Base-by-base conservation (phyloP, 1,284 basidiomycete genomes). In the Rhodotorula sp. region DNA sequence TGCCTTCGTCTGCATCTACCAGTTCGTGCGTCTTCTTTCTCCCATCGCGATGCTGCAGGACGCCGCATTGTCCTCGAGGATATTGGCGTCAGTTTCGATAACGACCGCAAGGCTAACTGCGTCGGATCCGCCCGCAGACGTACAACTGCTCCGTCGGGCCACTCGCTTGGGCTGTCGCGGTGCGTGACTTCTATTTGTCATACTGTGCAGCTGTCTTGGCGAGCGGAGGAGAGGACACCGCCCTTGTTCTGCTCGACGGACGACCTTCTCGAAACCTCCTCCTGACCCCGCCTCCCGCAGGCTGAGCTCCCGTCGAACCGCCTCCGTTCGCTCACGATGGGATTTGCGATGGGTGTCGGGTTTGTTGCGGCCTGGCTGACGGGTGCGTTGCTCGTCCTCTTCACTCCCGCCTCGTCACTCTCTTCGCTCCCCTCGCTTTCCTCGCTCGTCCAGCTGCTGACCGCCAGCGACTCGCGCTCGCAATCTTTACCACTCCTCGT, bases 1-100 rank as follows among this genome's bases (percentile, higher is more conserved):
- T 8, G 76, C 72, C 3, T 63, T 77, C 51, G 70, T 76, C 22
- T 74, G 74, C 63, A 53, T 76, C 25, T 77, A 66, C 60, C 58
- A 66, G 51, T 70, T 61, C 22, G 65, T 63, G 22, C 36, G 61
- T 50, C 41, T 21, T 19, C 37, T 44, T 41, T 8, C 15, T n/a
- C n/a, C n/a, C n/a, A n/a, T n/a, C n/a, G n/a, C n/a, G n/a, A n/a
- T n/a, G n/a, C n/a, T n/a, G n/a, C n/a, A n/a, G n/a, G n/a, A n/a
- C n/a, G n/a, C n/a, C n/a, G n/a, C n/a, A n/a, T n/a, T n/a, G n/a
- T n/a, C n/a, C n/a, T n/a, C n/a, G n/a, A n/a, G n/a, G n/a, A n/a
- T n/a, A n/a, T n/a, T n/a, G n/a, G n/a, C n/a, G n/a, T n/a, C n/a
- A n/a, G n/a, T 41, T 41, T 10, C 39, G 13, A 44, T 44, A 4